Conservation (phyloP, 1,139 yeast genomes). For the Suhomyces guaymorum region DNA sequence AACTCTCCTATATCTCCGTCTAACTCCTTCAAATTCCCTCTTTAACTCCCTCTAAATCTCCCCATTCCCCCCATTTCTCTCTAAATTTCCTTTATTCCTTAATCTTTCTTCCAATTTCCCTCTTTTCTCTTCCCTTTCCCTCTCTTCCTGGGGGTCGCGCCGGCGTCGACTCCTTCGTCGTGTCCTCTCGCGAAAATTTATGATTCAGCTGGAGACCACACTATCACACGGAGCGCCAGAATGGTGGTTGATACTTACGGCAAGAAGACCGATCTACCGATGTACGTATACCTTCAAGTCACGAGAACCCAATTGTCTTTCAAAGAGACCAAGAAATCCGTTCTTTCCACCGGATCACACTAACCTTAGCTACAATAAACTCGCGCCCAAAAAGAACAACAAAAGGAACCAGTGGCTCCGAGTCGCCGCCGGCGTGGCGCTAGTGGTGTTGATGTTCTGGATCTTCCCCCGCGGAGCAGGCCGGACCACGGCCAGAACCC, state of each 20-base stretch:
- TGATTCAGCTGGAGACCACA: too few relatives aligned
- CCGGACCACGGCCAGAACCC: slow-evolving; percentile 1
- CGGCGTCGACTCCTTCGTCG: slow-evolving; percentile 5
- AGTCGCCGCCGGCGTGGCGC: slow-evolving; percentile 5
- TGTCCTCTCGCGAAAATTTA: slow-evolving; percentile 9
- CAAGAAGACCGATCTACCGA: slow-evolving; percentile 50
- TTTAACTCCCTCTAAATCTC: not conserved
- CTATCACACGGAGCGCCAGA: slow-evolving; percentile 10
- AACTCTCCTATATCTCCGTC: not conserved
- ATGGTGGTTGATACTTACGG: slow-evolving; percentile 38
- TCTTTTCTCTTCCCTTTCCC: not conserved
- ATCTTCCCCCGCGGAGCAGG: slow-evolving; percentile 5
- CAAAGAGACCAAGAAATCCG: too few relatives aligned
- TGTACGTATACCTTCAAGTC: slow-evolving; percentile 27
- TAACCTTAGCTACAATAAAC: slow-evolving; percentile 15
- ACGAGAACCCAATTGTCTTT: too few relatives aligned
- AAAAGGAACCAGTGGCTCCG: slow-evolving; percentile 9
- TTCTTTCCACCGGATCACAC: too few relatives aligned
- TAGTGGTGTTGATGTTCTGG: slow-evolving; percentile 13
- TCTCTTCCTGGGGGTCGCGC: too few relatives aligned
- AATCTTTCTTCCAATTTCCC: not conserved
- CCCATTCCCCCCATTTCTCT: not conserved
- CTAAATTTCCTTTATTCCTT: not conserved
- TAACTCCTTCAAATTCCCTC: too few relatives aligned
- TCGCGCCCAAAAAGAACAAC: slow-evolving; percentile 16